Base-by-base conservation (phyloP, 1,284 basidiomycete species). In the Lentinula novae-zelandiae region DNA sequence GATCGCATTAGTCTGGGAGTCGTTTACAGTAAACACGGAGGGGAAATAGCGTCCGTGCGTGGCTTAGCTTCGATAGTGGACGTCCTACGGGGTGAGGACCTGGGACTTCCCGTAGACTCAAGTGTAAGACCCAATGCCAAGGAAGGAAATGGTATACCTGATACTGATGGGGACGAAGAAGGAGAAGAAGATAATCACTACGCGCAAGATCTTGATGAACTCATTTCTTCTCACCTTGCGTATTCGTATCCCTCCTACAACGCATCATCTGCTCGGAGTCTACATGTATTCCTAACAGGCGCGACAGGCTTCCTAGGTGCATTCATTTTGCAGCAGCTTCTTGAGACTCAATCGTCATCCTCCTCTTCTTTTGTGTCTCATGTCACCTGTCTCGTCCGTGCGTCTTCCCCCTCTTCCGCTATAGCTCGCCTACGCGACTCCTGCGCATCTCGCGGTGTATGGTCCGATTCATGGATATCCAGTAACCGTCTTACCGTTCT, bases 251-350 rank as follows among this genome's bases (percentile, higher is more conserved):
- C 79, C 13, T 75, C 84, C 9, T 78, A 84, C 0, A 64, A 75
- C 27, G 81, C 87, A 66, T 86, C 87, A 67, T 67, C 75, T 8
- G 72, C 74, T 34, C 82, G 80, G 62, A 73, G 79, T 27, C 67
- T 95, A 49, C 94, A 92, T 0, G 83, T 98, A 15, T 96, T 99
- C 79, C 83, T 99, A 49, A 99, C 97, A 9, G 97, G 97, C 33
- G 96, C 93, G 1, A 98, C 97, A 15, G 97, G 97, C 5, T 99
- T 96, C 82, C 81, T 99, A 10, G 97, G 97, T 20, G 95, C 94
- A 3, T 98, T 98, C 73, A 85, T 98, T 63, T 78, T 99, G 49
- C 81, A 82, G 50, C 92, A 98, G 71, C 78, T 99, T 48, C 81
- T 99, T 1, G 75, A 46, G 6, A 42, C 40, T 17, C 40, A 15